Conservation (phyloP, 495 filamentous ascomycete genomes). For the Xylaria telfairii region DNA sequence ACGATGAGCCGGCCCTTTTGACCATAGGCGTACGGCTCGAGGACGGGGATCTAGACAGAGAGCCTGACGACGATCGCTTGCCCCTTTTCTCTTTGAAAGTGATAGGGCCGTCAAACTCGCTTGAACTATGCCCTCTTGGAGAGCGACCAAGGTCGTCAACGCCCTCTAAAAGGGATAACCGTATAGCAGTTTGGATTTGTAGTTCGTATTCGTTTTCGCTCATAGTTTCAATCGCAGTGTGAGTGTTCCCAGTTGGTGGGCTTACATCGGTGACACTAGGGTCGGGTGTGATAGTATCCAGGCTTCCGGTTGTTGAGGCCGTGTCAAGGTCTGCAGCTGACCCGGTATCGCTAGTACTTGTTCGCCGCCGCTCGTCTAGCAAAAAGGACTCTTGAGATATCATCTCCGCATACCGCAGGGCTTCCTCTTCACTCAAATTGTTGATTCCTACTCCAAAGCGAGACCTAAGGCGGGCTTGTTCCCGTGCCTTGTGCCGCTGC, state of each 20-base stretch:
- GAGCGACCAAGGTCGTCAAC: constrained; percentile 43
- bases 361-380: constrained; percentile 64
- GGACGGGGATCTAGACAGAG: constrained; percentile 47
- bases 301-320: constrained; percentile 53
- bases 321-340: constrained; percentile 57
- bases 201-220: constrained; percentile 68
- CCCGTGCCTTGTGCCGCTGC: constrained; percentile 55
- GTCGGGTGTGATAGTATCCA: constrained; percentile 58
- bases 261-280: constrained; percentile 52
- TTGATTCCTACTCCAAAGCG: constrained; percentile 83
- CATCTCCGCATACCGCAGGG: constrained; percentile 86
- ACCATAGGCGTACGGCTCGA: constrained; percentile 43
- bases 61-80: constrained; percentile 44
- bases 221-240: constrained; percentile 54
- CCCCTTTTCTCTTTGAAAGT: constrained; percentile 53
- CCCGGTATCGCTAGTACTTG: constrained; percentile 56
- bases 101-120: constrained; percentile 59
- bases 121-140: constrained; percentile 38
- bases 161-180: constrained; percentile 72
- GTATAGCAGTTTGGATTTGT: constrained; percentile 81
- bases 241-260: constrained; percentile 40
- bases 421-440: constrained; percentile 84
- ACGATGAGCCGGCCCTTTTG: constrained; percentile 31
- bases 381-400: constrained; percentile 80
- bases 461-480: constrained; percentile 71